Percentiles rank a stretch among this genome's conserved stretches.
Evolutionary conservation across 2,329 filamentous ascomycete genomes (phyloP).

Genomic region (Ascochyta fabae): DNA sequence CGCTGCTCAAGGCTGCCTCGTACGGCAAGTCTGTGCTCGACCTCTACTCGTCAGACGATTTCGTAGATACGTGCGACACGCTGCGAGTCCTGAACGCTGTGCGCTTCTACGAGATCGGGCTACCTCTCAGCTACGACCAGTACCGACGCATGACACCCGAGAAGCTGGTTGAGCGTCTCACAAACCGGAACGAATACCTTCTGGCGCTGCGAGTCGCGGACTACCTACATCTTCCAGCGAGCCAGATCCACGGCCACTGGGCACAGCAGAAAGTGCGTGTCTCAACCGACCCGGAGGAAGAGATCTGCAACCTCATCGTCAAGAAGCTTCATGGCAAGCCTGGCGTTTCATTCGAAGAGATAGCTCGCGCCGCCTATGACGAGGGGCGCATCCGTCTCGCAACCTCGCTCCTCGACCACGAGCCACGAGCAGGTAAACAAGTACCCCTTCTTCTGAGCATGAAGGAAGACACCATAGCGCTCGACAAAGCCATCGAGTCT

Average conservation of each 20-base stretch:
- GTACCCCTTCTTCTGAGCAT: slow-evolving; percentile 91
- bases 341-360: slow-evolving; percentile 94
- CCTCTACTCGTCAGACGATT: slow-evolving; percentile 97
- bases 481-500: slow-evolving; percentile 96
- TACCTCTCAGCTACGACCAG: slow-evolving; percentile 92
- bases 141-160: slow-evolving; percentile 91
- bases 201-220: slow-evolving; percentile 87
- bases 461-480: slow-evolving; percentile 92
- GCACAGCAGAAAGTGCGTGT: slow-evolving; percentile 90
- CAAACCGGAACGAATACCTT: slow-evolving; percentile 89
- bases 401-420: slow-evolving; percentile 89
- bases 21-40: slow-evolving; percentile 98
- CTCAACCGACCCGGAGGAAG: slow-evolving; percentile 84
- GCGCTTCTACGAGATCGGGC: slow-evolving; percentile 86
- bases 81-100: slow-evolving; percentile 91
- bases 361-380: slow-evolving; percentile 90
- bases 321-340: slow-evolving; percentile 84
- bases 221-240: slow-evolving; percentile 83
- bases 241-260: slow-evolving; percentile 96
- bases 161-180: slow-evolving; percentile 80
- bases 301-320: slow-evolving; percentile 84
- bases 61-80: slow-evolving; percentile 97
- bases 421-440: slow-evolving; percentile 93
- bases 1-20: slow-evolving; percentile 92
- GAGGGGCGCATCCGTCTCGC: slow-evolving; percentile 89